Conservation (phyloP, 2,329 filamentous ascomycete genomes). For the Phyllosticta citribraziliensis region DNA sequence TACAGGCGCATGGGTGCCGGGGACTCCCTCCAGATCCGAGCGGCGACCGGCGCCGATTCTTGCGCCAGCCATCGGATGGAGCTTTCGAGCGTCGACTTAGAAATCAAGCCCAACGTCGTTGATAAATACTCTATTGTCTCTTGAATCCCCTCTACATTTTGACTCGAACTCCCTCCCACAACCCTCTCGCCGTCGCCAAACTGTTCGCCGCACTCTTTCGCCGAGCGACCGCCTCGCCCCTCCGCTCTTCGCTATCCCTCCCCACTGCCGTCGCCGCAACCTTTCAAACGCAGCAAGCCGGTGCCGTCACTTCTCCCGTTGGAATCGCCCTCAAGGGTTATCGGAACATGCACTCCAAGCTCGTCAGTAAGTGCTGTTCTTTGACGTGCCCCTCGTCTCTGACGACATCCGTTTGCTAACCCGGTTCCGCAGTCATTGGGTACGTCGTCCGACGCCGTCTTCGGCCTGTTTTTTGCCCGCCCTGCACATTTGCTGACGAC, state of each 20-base stretch:
- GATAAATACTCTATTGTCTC: conserved; percentile 5
- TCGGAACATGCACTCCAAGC: conserved; percentile 79
- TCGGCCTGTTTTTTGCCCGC: conserved; percentile 2
- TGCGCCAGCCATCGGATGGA: conserved; percentile 6
- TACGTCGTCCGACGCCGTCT: conserved; percentile 15
- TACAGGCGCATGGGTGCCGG: background rate
- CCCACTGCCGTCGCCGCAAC: conserved; percentile 64
- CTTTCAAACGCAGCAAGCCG: conserved; percentile 44
- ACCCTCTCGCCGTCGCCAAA: conserved; percentile 51
- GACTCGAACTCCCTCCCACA: background rate
- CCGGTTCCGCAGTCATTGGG: conserved; percentile 23
- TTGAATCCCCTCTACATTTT: background rate
- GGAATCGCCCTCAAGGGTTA: conserved; percentile 20
- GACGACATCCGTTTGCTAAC: conserved; percentile 17
- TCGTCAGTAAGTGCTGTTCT: conserved; percentile 61
- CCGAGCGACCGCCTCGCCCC: conserved; percentile 50
- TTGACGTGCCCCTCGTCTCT: background rate
- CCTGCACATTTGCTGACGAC: conserved; percentile 30
- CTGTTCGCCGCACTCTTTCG: conserved; percentile 81
- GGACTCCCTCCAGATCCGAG: background rate
- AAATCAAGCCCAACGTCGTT: conserved; percentile 6
- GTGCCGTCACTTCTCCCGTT: conserved; percentile 19
- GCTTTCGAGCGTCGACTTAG: conserved; percentile 10
- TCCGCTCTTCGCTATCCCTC: conserved; percentile 64
- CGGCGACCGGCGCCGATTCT: conserved; percentile 1